Base-by-base conservation (phyloP, 768 basidiomycete genomes). In the Hemileccinum impolitum region DNA sequence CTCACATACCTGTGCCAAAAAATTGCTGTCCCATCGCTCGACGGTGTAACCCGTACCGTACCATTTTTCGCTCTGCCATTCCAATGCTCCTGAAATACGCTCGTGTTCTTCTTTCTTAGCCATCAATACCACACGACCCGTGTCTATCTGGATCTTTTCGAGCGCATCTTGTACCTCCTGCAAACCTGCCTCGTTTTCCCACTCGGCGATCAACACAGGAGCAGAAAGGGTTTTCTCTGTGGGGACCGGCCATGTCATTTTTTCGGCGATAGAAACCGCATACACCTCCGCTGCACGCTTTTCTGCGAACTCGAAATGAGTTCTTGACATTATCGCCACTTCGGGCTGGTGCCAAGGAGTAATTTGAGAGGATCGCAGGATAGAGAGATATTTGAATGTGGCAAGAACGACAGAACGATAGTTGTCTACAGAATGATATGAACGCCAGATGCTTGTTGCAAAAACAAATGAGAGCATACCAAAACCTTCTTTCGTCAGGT, bases 1-100 rank as follows among this genome's bases (percentile, higher is more conserved):
- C 13, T 35, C 19, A 46, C 66, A 46, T 50, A 80, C 81, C 75
- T 78, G 65, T 59, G 72, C 65, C 32, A 88, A 53, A 58, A 94
- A 85, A 21, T 78, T 73, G 26, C 76, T 69, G 43, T 85, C 80
- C 63, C 88, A 80, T 44, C 72, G 75, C 56, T 89, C 79, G n/a
- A 94, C 81, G 31, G 74, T 73, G 67, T 94, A 97, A 53, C 81
- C 77, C 2, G 96, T 97, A 5, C 87, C 91, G 67, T 99, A 99
- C 82, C 92, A 93, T 37, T 86, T 84, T 69, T 98, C 96, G 38
- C 77, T 81, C 55, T 78, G 61, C 90, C 90, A 93, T 32, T 70
- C 66, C 15, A 74, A 63, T 13, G 72, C 51, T 50, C 76, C 80
- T 21, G 69, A 65, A 46, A 87, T 71, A 35, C 84, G 72, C 45